A percentile compares a stretch with the other conserved stretches of the same genome.
These are phyloP conservation scores for Gracilaria vermiculophylla DNA, from an alignment of 23 red algal genomes.

Conservation along the genomic window DNA sequence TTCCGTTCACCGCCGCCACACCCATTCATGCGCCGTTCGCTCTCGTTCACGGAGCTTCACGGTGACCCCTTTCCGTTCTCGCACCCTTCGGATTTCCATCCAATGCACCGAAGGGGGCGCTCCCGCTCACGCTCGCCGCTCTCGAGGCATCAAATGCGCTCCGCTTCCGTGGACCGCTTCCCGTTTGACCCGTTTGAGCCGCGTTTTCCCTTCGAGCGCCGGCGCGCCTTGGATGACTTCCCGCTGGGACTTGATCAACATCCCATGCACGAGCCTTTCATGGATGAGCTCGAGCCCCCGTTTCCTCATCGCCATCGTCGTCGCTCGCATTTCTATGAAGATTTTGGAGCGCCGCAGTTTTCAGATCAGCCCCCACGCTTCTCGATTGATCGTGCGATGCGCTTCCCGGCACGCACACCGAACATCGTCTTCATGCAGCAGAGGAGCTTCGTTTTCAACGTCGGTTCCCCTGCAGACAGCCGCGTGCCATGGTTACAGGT, in stretches of 20 bases:
- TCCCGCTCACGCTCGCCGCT: slow-evolving; percentile 8
- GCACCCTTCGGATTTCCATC: background rate
- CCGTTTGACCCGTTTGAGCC: slow-evolving; percentile 4
- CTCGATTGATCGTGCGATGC: slow-evolving; percentile 16
- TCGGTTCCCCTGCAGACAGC: background rate
- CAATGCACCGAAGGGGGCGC: background rate
- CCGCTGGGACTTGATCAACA: background rate
- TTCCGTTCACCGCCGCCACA: background rate
- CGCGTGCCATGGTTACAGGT: background rate
- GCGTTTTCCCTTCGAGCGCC: slow-evolving; percentile 10
- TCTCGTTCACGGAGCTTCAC: slow-evolving; percentile 2
- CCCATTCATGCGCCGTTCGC: slow-evolving; percentile 21
- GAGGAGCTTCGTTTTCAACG: slow-evolving; percentile 16
- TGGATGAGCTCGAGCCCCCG: background rate
- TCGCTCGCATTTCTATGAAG: background rate
- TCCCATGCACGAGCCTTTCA: background rate
- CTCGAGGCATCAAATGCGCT: background rate
- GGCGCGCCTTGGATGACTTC: background rate
- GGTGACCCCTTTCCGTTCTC: background rate
- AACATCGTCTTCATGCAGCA: slow-evolving; percentile 27
- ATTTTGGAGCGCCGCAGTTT: background rate
- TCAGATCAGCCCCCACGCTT: slow-evolving; percentile 6
- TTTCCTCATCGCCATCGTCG: slow-evolving; percentile 6
- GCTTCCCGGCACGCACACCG: slow-evolving; percentile 17
- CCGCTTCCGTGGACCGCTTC: background rate